Base-by-base conservation (phyloP, 768 basidiomycete genomes). In the Lactarius sanguifluus region DNA sequence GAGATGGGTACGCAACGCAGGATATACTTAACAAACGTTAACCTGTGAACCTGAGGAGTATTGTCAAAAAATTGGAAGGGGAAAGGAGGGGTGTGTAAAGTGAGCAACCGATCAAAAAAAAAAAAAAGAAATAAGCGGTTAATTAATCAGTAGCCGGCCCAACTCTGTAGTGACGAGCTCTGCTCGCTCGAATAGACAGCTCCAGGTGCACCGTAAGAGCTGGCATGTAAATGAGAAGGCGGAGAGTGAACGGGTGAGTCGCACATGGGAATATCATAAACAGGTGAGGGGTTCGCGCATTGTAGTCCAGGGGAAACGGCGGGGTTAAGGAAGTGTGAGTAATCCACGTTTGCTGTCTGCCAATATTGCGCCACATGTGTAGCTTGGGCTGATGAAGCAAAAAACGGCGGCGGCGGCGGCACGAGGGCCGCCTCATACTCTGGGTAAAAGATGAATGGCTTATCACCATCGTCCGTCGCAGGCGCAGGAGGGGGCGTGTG, bases 371-470 rank as follows among this genome's bases (percentile, higher is more conserved):
- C 41, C 66, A 60, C 54, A 41, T 60, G 45, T 5, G 40, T n/a
- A 7, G 50, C 36, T 13, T 47, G 59, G 8, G 59, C 5, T 18
- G 65, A 28, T 30, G 65, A 34, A 18, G 66, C 18, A 66, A 62
- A 62, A 50, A 55, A 43, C 1, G 38, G 38, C 20, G 67, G 58
- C 25, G 59, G 57, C 1, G 30, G 54, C 5, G 68, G 57, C 30
- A 59, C 13, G n/a, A 60, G 38, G n/a, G 68, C 43, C 3, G 68
- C 43, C 8, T 69, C 70, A 55, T 69, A 69, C 30, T 69, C 70
- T 28, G 68, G 68, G 50, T 70, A 70, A 59, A 70, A 70, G 38
- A 70, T 70, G 62, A 70, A 70, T 4, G 70, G 70, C 15, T 69
- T 70, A 28, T 70, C 70, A 3, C 70, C 70, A 47, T 69, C 70